Evolutionary conservation across 441 rosid genomes (phyloP).

Genomic region (Manihot esculenta): DNA sequence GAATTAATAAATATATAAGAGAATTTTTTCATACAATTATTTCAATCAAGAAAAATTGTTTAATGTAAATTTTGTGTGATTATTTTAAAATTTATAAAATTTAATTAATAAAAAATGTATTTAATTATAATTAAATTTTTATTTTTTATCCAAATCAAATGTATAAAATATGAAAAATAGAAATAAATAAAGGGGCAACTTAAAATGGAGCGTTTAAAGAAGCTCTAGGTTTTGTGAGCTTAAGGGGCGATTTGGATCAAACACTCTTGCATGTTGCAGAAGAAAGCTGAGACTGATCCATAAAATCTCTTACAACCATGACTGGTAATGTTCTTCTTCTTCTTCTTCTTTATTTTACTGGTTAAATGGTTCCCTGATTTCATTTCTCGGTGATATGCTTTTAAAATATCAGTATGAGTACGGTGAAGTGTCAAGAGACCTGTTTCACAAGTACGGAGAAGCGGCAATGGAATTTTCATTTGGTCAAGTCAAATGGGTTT

Average conservation of each 20-base stretch:
- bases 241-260: conserved; percentile 4
- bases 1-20: too few relatives aligned
- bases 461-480: conserved; percentile 6
- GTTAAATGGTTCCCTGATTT: background rate
- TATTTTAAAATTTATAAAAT: too few relatives aligned
- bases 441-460: conserved; percentile 3
- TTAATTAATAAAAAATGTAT: too few relatives aligned
- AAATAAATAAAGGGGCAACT: too few relatives aligned
- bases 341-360: background rate
- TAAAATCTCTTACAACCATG: conserved; percentile 6
- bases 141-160: too few relatives aligned
- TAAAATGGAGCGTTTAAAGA: background rate
- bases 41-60: too few relatives aligned
- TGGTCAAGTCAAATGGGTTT: conserved; percentile 8
- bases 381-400: background rate
- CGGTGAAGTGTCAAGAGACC: background rate
- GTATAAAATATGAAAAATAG: too few relatives aligned
- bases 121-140: too few relatives aligned
- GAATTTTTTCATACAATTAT: too few relatives aligned
- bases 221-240: conserved; percentile 18
- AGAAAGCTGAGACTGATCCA: conserved; percentile 8
- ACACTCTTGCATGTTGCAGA: background rate
- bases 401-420: background rate
- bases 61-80: too few relatives aligned
- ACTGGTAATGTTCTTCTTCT: conserved; percentile 14